Percentiles rank a stretch among this genome's conserved stretches.
Conservation (phyloP, 192 early-diverging fungal genomes). For the Backusella westeae region DNA sequence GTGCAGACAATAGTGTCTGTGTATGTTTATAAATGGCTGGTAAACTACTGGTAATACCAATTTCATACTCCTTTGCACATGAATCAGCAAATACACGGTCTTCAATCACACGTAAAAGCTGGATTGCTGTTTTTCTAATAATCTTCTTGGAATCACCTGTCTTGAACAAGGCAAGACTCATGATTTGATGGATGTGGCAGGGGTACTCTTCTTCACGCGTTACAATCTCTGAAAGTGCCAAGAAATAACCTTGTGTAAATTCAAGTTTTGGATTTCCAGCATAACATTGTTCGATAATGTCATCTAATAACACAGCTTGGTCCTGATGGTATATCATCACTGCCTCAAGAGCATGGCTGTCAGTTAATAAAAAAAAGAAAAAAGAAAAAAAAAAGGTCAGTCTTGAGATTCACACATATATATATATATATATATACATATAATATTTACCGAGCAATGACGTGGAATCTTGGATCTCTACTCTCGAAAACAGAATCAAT, state of each 20-base stretch:
- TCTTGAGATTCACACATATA: neutral
- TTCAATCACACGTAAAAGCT: constrained; percentile 71
- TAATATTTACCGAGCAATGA: constrained; percentile 50
- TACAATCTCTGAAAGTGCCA: constrained; percentile 71
- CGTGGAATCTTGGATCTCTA: constrained; percentile 48
- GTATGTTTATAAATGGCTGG: constrained; percentile 80
- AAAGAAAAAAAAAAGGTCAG: neutral
- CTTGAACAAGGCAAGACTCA: constrained; percentile 77
- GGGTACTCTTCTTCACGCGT: constrained; percentile 60
- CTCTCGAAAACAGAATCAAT: constrained; percentile 64
- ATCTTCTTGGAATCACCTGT: constrained; percentile 67
- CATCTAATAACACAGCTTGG: constrained; percentile 53
- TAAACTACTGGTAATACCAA: constrained; percentile 67
- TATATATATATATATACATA: neutral
- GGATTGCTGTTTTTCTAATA: constrained; percentile 68
- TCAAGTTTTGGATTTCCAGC: constrained; percentile 56
- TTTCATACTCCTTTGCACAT: constrained; percentile 62
- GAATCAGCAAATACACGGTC: constrained; percentile 57
- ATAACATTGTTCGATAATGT: constrained; percentile 73
- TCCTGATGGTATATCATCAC: constrained; percentile 64
- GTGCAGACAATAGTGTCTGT: constrained; percentile 65
- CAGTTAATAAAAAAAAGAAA: constrained; percentile 16
- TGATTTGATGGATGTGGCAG: constrained; percentile 56
- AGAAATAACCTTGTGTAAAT: constrained; percentile 72
- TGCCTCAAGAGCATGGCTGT: constrained; percentile 63